These are phyloP conservation scores for Phaeosphaeriaceae sp. DNA, from an alignment of 2,329 filamentous ascomycete species.

Conservation along the genomic window DNA sequence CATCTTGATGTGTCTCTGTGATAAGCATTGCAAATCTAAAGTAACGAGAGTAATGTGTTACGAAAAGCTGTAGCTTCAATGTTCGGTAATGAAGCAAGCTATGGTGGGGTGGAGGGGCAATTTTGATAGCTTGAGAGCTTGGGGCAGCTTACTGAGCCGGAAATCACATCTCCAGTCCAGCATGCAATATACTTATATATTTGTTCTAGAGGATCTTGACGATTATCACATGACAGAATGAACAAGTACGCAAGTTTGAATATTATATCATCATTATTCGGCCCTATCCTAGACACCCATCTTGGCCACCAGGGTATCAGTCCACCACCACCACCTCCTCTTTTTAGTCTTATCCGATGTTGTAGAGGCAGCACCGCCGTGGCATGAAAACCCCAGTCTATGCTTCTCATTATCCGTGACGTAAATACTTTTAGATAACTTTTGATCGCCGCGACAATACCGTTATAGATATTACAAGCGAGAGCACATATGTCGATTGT, in stretches of 20 bases:
- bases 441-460: conserved; percentile 7
- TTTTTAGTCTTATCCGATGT: conserved; percentile 6
- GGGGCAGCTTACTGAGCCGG: conserved; percentile 11
- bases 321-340: conserved; percentile 8
- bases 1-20: conserved; percentile 64
- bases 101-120: conserved; percentile 25
- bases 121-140: conserved; percentile 5
- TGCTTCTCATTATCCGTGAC: conserved; percentile 8
- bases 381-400: conserved; percentile 2
- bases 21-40: conserved; percentile 60
- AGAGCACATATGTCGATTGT: conserved; percentile 7
- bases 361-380: conserved; percentile 3
- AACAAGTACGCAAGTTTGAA: not conserved
- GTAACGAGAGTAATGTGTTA: conserved; percentile 1
- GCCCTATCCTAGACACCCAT: conserved; percentile 18
- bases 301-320: conserved; percentile 15
- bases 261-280: conserved; percentile 7
- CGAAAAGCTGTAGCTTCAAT: not conserved
- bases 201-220: no score
- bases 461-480: not conserved
- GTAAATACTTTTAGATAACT: conserved; percentile 18
- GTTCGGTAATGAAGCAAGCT: not conserved
- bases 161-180: not conserved
- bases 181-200: no score
- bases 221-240: not conserved